Evolutionary conservation across 2,329 filamentous ascomycete genomes (phyloP), one percentile per base, ranked within the genome.

Genomic region (Tothia fuscella): DNA sequence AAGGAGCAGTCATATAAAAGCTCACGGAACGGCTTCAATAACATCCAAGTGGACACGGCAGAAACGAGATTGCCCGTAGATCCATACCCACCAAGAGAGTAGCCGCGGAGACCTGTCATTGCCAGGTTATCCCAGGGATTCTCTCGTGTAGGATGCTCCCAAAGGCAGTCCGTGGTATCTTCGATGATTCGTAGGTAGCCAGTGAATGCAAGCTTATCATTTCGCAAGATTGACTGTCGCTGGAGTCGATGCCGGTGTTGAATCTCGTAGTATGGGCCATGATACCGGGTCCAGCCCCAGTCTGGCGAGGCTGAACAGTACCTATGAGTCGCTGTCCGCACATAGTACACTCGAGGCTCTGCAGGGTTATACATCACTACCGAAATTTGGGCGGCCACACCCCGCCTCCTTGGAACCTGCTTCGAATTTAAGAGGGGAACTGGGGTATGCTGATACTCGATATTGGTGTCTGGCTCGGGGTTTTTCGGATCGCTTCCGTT

Each of bases 201-300:
- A 45, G 72, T 73, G 47, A 80, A 76, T 0, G 72, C 67, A 32
- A 80, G 65, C 29, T 71, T 76, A 51, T 80, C 76, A 47, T 76
- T 64, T 25, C 68, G 71, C 16, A 80, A 61, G 6, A 80, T 60
- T 7, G 76, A 68, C 51, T 74, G 68, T 25, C 73, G 68, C 51
- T 78, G 71, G 24, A 67, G 66, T 41, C 68, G 70, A 44, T 69
- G 65, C n/a, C 76, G 71, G 25, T 62, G 56, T 38, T 74, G 67
- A 38, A 79, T 73, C 33, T 76, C 65, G 46, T 72, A 70, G 58
- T 71, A 72, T 4, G 72, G 71, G 5, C 68, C 69, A 49, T 72
- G 68, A 53, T 77, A 79, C 44, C 74, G 69, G 25, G 72, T 74
- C 74, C 74, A 79, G 2, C 76, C 76, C 68, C 74, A 78, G 49